Percentiles rank a stretch among this genome's conserved stretches.
phyloP scores from a whole-genome alignment of 2,329 filamentous ascomycete genomes.

The Ustilaginoidea virens region DNA sequence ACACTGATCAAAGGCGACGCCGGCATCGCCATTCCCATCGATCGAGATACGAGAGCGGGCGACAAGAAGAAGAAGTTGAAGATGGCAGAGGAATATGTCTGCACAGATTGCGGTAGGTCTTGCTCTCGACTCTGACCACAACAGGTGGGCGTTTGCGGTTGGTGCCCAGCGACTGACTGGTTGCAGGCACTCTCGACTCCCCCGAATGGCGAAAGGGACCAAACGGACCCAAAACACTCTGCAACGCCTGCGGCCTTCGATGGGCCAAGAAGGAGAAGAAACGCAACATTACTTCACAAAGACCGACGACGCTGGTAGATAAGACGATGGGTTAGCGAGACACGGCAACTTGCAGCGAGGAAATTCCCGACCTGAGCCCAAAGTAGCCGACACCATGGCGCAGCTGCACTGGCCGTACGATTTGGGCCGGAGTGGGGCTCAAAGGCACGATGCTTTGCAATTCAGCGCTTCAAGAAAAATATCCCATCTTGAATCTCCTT shows the following conservation, averaged over 20 bases:
- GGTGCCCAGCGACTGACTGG: too few relatives aligned
- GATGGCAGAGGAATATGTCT: constrained; percentile 76
- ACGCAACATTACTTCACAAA: constrained; percentile 13
- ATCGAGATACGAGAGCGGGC: constrained; percentile 55
- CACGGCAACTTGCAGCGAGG: too few relatives aligned
- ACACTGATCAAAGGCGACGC: constrained; percentile 72
- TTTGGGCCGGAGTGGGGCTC: too few relatives aligned
- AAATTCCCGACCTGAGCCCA: too few relatives aligned
- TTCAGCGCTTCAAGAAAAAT: too few relatives aligned
- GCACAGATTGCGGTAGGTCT: constrained; percentile 73
- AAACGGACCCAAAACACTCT: constrained; percentile 82
- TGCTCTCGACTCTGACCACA: too few relatives aligned
- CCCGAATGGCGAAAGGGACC: constrained; percentile 95
- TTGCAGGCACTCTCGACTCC: constrained; percentile 62
- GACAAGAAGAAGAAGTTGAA: constrained; percentile 87
- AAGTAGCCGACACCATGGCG: too few relatives aligned
- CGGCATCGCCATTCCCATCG: constrained; percentile 69
- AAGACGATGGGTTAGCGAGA: constrained; percentile 9
- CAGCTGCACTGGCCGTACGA: too few relatives aligned
- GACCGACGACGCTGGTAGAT: constrained; percentile 9
- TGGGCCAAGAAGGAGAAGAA: constrained; percentile 80
- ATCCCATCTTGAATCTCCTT: too few relatives aligned
- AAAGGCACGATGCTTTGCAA: too few relatives aligned
- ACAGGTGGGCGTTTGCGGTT: too few relatives aligned
- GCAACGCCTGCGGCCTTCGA: constrained; percentile 77